A percentile compares a stretch with the other conserved stretches of the same genome.
Evolutionary conservation across 2,329 filamentous ascomycete genomes (phyloP).

Genomic region (Clarireedia monteithiana): DNA sequence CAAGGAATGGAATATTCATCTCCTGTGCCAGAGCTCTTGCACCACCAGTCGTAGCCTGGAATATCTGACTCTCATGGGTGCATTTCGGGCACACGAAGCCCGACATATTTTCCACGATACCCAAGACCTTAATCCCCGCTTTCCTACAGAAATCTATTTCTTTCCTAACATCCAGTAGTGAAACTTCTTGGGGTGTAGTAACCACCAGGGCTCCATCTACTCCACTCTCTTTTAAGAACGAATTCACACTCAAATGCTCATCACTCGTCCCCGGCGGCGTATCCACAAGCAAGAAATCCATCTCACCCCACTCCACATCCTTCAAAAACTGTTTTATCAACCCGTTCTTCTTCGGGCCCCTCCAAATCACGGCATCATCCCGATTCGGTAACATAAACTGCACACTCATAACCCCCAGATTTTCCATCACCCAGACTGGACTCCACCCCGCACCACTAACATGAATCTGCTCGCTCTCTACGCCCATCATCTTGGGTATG

Average conservation of each 20-base stretch:
- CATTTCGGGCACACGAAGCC: slow-evolving; percentile 95
- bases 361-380: slow-evolving; percentile 95
- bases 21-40: slow-evolving; percentile 74
- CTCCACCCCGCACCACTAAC: slow-evolving; percentile 84
- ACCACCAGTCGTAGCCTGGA: slow-evolving; percentile 84
- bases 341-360: slow-evolving; percentile 96
- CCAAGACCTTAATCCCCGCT: slow-evolving; percentile 80
- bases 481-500: slow-evolving; percentile 99
- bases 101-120: slow-evolving; percentile 96
- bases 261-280: slow-evolving; percentile 93
- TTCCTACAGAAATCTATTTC: slow-evolving; percentile 98
- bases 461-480: slow-evolving; percentile 89
- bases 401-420: slow-evolving; percentile 91
- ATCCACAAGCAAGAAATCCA: slow-evolving; percentile 90
- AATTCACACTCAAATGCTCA: slow-evolving; percentile 91
- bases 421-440: slow-evolving; percentile 92
- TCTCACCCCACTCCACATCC: slow-evolving; percentile 94
- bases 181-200: slow-evolving; percentile 91
- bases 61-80: slow-evolving; percentile 75
- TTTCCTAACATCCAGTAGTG: slow-evolving; percentile 86
- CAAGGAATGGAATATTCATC: slow-evolving; percentile 81
- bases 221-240: slow-evolving; percentile 80
- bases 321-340: slow-evolving; percentile 97
- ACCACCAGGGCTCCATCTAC: slow-evolving; percentile 92
- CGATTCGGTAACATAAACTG: slow-evolving; percentile 95